Conservation (phyloP, 108 stramenopile genomes). For the Hondaea fermentalgiana region DNA sequence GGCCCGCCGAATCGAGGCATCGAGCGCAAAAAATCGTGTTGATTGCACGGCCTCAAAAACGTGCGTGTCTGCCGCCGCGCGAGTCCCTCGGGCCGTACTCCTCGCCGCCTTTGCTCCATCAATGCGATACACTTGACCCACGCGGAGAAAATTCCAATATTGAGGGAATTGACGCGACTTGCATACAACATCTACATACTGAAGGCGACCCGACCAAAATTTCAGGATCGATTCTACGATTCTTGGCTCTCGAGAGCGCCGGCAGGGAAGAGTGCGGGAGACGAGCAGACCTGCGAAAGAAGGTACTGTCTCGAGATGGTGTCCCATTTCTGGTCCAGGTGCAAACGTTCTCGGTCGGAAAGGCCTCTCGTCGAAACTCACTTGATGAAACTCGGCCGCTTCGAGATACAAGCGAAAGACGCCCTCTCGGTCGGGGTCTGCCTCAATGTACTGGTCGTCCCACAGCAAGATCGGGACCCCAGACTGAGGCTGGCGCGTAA, state of each 20-base stretch:
- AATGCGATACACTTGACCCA: not conserved
- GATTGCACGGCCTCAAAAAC: not conserved
- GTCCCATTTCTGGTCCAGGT: not conserved
- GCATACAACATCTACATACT: not conserved
- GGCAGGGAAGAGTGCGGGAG: not conserved
- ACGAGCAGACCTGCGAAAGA: not conserved
- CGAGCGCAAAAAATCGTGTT: not conserved
- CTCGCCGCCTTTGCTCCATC: not conserved
- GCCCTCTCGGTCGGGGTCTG: not conserved
- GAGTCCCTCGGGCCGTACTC: not conserved
- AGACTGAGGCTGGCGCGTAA: not conserved
- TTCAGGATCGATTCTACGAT: not conserved
- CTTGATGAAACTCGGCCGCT: not conserved
- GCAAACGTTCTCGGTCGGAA: not conserved
- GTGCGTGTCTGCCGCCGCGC: not conserved
- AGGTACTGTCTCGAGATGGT: not conserved
- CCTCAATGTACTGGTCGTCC: not conserved
- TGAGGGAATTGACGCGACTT: not conserved
- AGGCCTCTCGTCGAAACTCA: not conserved
- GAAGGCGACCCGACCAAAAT: not conserved
- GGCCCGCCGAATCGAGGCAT: not conserved
- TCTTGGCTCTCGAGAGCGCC: not conserved
- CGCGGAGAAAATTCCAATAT: not conserved
- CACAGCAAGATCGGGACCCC: not conserved
- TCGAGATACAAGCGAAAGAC: not conserved